A percentile compares a stretch with the other conserved stretches of the same genome.
These are phyloP conservation scores for Dothideomycetes sp. DNA, from an alignment of 2,329 filamentous ascomycete species.

Conservation along the genomic window DNA sequence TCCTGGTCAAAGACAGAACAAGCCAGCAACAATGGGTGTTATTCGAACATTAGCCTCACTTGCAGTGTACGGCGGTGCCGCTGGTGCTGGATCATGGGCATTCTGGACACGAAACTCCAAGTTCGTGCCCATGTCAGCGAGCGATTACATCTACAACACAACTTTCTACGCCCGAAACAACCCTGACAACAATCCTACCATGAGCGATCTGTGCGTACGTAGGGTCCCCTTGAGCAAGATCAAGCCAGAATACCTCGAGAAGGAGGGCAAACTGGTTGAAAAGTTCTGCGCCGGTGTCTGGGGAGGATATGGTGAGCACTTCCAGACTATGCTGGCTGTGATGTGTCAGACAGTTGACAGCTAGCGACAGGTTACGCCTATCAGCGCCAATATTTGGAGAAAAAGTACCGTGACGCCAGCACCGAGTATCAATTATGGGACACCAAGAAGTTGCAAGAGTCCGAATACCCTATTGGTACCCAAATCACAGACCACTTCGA, in stretches of 20 bases:
- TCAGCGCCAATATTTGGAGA: conserved; percentile 50
- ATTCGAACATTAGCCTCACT: conserved; percentile 23
- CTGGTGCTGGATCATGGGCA: conserved; percentile 44
- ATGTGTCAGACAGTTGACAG: not conserved
- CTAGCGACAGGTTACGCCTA: conserved; percentile 43
- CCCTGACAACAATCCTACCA: conserved; percentile 51
- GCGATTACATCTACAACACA: conserved; percentile 54
- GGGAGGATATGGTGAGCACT: conserved; percentile 50
- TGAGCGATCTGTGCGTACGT: conserved; percentile 56
- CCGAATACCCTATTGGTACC: conserved; percentile 53
- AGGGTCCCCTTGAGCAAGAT: conserved; percentile 55
- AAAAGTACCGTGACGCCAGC: conserved; percentile 48
- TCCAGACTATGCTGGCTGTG: not conserved
- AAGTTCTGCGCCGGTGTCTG: conserved; percentile 60
- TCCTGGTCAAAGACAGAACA: no score
- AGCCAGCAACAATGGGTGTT: conserved; percentile 25
- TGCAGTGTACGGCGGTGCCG: conserved; percentile 27
- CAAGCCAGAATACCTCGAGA: conserved; percentile 54
- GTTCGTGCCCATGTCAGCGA: conserved; percentile 49
- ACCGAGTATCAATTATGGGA: conserved; percentile 56
- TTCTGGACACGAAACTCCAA: conserved; percentile 46
- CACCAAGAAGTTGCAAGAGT: conserved; percentile 43
- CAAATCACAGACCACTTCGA: conserved; percentile 63
- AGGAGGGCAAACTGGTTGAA: conserved; percentile 51
- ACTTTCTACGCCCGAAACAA: conserved; percentile 52